Evolutionary conservation across 257 asterid genomes (phyloP).

Genomic region (Solanum rostratum): DNA sequence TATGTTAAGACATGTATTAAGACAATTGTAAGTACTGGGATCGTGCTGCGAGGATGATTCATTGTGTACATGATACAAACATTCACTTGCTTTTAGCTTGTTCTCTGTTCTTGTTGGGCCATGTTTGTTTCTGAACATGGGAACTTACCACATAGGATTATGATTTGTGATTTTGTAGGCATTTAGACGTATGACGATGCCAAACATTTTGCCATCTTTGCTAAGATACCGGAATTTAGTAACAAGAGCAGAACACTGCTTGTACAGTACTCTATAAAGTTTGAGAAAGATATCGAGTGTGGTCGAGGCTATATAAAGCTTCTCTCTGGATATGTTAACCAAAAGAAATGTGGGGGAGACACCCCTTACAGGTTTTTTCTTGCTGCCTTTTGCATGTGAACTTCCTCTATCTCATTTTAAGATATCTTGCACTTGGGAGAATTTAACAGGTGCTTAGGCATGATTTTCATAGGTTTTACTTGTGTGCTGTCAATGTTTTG

Average conservation of each 20-base stretch:
- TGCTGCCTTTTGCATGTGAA: neutral
- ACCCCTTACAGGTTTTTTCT: slow-evolving; percentile 82
- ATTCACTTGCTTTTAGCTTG: neutral
- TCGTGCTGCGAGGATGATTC: neutral
- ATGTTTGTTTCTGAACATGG: neutral
- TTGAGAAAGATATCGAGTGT: slow-evolving; percentile 96
- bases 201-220: slow-evolving; percentile 77
- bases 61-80: neutral
- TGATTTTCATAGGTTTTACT: neutral
- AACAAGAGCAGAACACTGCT: slow-evolving; percentile 86
- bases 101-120: neutral
- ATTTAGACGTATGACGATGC: slow-evolving; percentile 86
- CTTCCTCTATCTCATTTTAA: neutral
- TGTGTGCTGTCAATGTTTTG: neutral
- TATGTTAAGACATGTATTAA: neutral
- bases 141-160: neutral
- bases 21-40: neutral
- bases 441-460: neutral
- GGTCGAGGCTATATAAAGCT: slow-evolving; percentile 97
- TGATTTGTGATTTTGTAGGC: slow-evolving; percentile 35
- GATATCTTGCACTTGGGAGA: neutral
- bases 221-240: slow-evolving; percentile 86
- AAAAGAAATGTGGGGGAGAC: slow-evolving; percentile 96
- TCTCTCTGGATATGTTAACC: slow-evolving; percentile 83
- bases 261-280: slow-evolving; percentile 73